These are phyloP conservation scores for Talaromyces sp. DNA, from an alignment of 2,329 filamentous ascomycete genomes.

Conservation along the genomic window DNA sequence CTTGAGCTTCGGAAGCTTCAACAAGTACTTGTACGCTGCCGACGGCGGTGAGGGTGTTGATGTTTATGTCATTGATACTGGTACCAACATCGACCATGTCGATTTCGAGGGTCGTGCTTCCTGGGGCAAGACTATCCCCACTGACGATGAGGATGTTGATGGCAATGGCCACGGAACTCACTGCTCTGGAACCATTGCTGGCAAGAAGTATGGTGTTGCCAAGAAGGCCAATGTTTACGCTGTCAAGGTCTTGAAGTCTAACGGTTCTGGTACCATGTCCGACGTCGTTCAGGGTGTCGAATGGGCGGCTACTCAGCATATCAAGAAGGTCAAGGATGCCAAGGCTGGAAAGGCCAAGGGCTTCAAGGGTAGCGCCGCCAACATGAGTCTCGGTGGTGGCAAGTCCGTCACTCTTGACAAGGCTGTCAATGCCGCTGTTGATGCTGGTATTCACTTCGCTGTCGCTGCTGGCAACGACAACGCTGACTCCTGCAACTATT, in stretches of 20 bases:
- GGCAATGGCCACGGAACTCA: conserved; percentile 98
- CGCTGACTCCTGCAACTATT: conserved; percentile 98
- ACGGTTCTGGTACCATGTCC: conserved; percentile 96
- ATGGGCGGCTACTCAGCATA: conserved; percentile 79
- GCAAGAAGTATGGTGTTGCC: conserved; percentile 98
- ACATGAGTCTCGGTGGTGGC: conserved; percentile 98
- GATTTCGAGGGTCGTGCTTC: conserved; percentile 94
- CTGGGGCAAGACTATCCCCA: conserved; percentile 96
- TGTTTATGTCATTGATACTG: conserved; percentile 97
- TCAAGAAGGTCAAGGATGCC: conserved; percentile 69
- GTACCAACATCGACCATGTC: conserved; percentile 88
- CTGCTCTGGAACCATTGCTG: conserved; percentile 96
- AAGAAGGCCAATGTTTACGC: conserved; percentile 98
- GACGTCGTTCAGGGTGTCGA: conserved; percentile 98
- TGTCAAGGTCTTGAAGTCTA: conserved; percentile 97
- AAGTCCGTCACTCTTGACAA: conserved; percentile 89
- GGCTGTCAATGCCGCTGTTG: conserved; percentile 89
- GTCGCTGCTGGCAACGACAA: conserved; percentile 99
- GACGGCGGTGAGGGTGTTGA: conserved; percentile 96
- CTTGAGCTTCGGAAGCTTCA: conserved; percentile 87
- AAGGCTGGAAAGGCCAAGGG: conserved; percentile 89
- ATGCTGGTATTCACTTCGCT: conserved; percentile 91
- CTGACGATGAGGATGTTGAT: conserved; percentile 78
- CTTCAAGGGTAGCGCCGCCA: conserved; percentile 98
- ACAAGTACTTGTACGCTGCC: conserved; percentile 92